Percentiles rank a stretch among this genome's conserved stretches.
Evolutionary conservation across 2,329 filamentous ascomycete species (phyloP).

Genomic region (Xylariaceae sp.): DNA sequence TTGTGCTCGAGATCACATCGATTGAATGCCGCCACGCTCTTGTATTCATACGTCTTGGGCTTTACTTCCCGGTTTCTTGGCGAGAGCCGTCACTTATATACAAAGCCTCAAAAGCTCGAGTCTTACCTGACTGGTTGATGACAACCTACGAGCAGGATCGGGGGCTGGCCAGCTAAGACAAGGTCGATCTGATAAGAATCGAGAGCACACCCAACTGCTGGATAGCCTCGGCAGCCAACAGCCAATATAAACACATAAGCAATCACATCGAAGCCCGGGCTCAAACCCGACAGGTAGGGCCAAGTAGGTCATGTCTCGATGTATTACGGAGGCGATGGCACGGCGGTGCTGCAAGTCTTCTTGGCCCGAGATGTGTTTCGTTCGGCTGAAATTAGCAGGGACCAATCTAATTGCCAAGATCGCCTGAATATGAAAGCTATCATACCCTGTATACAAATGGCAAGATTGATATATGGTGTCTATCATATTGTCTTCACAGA

Average conservation of each 20-base stretch:
- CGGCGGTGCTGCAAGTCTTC: conserved; percentile 4
- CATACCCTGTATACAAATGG: not conserved
- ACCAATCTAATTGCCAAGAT: conserved; percentile 6
- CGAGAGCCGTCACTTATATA: not conserved
- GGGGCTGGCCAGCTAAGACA: not conserved
- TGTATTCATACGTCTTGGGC: not conserved
- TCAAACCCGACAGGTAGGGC: conserved; percentile 1
- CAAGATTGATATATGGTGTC: no score
- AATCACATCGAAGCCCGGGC: conserved; percentile 1
- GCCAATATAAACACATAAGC: conserved; percentile 3
- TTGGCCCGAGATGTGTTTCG: conserved; percentile 16
- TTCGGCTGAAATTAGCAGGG: no score
- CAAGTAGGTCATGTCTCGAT: conserved; percentile 11
- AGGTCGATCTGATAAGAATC: conserved; percentile 1
- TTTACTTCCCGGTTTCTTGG: not conserved
- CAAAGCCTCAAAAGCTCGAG: no score
- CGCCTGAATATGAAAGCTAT: conserved; percentile 12
- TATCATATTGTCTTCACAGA: no score
- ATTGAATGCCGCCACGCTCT: conserved; percentile 1
- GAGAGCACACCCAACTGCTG: conserved; percentile 1
- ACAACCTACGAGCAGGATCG: not conserved
- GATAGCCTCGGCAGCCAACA: not conserved
- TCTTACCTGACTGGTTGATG: no score
- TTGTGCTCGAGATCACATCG: conserved; percentile 8
- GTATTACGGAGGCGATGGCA: conserved; percentile 3